These are phyloP conservation scores for Daldinia decipiens DNA, from an alignment of 495 filamentous ascomycete species.

Conservation along the genomic window DNA sequence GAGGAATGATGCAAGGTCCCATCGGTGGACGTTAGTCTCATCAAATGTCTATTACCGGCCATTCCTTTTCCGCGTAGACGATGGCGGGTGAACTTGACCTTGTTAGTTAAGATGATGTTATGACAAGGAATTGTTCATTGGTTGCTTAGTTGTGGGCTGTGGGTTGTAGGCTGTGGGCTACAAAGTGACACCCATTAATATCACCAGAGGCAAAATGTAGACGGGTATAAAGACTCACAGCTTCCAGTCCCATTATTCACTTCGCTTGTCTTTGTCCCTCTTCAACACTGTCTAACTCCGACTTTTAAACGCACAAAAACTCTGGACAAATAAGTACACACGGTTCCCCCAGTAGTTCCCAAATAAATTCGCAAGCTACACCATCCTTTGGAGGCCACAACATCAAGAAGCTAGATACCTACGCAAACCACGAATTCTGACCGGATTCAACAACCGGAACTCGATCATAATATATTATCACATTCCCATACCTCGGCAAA, in stretches of 20 bases:
- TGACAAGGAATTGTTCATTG: slow-evolving; percentile 33
- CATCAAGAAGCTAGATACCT: slow-evolving; percentile 10
- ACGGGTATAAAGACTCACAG: slow-evolving; percentile 33
- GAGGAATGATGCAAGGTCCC: slow-evolving; percentile 46
- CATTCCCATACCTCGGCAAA: slow-evolving; percentile 26
- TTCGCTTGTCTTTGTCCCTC: slow-evolving; percentile 27
- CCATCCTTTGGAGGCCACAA: slow-evolving; percentile 13
- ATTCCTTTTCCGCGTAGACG: slow-evolving; percentile 28
- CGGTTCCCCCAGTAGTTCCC: slow-evolving; percentile 9
- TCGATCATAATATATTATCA: not conserved
- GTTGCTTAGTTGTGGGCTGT: not conserved
- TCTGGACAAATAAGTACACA: slow-evolving; percentile 19
- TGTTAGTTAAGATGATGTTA: slow-evolving; percentile 25
- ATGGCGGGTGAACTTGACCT: slow-evolving; percentile 20
- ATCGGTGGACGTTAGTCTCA: slow-evolving; percentile 30
- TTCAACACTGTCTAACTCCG: slow-evolving; percentile 18
- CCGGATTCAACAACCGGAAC: slow-evolving; percentile 8
- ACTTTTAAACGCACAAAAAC: slow-evolving; percentile 6
- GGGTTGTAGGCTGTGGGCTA: slow-evolving; percentile 4
- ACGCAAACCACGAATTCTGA: not conserved
- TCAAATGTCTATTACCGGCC: slow-evolving; percentile 33
- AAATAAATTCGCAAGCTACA: slow-evolving; percentile 8
- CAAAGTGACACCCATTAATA: slow-evolving; percentile 36
- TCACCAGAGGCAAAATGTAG: slow-evolving; percentile 15
- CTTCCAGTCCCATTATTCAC: slow-evolving; percentile 10